These are phyloP conservation scores for Annulohypoxylon nitens DNA, from an alignment of 495 filamentous ascomycete species.

Conservation along the genomic window DNA sequence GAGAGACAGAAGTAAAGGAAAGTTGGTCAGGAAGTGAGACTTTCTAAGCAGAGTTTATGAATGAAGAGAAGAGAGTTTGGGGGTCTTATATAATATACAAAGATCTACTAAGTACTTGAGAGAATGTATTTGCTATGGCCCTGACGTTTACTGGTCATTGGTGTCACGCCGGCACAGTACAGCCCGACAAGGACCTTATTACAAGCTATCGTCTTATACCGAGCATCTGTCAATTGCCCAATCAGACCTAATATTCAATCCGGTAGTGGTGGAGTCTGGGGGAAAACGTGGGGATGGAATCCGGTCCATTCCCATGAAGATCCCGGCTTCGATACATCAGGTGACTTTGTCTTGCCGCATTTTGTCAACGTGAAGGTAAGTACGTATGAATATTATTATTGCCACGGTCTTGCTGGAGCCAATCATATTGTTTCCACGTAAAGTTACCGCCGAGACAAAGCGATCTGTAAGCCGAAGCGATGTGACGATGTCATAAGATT, in stretches of 20 bases:
- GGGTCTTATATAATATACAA: conserved; percentile 28
- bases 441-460: conserved; percentile 4
- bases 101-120: conserved; percentile 5
- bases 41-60: conserved; percentile 3
- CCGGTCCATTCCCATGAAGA: conserved; percentile 28
- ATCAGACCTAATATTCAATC: conserved; percentile 9
- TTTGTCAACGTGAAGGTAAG: conserved; percentile 12
- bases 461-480: conserved; percentile 1
- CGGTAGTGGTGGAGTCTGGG: conserved; percentile 23
- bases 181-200: conserved; percentile 16
- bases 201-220: conserved; percentile 18
- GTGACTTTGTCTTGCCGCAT: conserved; percentile 30
- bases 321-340: conserved; percentile 24
- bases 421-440: conserved; percentile 1
- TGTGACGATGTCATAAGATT: conserved; percentile 24
- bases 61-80: conserved; percentile 1
- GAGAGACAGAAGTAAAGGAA: not conserved
- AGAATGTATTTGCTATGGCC: conserved; percentile 1
- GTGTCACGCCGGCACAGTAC: conserved; percentile 33
- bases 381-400: conserved; percentile 17
- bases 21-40: conserved; percentile 8
- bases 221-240: conserved; percentile 22
- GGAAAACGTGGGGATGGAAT: conserved; percentile 12
- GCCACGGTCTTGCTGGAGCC: conserved; percentile 20
- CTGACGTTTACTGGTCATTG: not conserved